phyloP scores from a whole-genome alignment of 768 basidiomycete species.

The Heimioporus sp. region DNA sequence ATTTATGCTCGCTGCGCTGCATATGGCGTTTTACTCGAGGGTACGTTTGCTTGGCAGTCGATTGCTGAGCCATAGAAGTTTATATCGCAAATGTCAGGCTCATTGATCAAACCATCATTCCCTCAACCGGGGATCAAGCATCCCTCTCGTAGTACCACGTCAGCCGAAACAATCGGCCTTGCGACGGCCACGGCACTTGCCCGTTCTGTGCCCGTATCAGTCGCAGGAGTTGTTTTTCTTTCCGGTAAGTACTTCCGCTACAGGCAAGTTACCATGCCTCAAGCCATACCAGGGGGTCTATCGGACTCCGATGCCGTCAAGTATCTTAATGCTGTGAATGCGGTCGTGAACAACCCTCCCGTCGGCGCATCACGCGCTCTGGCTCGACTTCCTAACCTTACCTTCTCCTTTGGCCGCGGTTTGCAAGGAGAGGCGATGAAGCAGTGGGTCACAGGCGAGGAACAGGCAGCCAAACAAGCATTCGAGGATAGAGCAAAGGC shows the following conservation, averaged over 20 bases:
- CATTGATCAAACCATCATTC: slow-evolving; percentile 52
- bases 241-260: slow-evolving; percentile 35
- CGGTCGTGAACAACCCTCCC: slow-evolving; percentile 34
- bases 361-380: slow-evolving; percentile 31
- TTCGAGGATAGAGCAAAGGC: slow-evolving; percentile 43
- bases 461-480: slow-evolving; percentile 36
- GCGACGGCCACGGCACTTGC: slow-evolving; percentile 46
- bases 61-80: not conserved
- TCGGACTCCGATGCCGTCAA: slow-evolving; percentile 38
- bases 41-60: slow-evolving; percentile 21
- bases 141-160: slow-evolving; percentile 34
- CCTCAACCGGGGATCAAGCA: slow-evolving; percentile 47
- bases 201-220: slow-evolving; percentile 43
- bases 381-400: slow-evolving; percentile 40
- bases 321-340: slow-evolving; percentile 43
- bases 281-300: slow-evolving; percentile 37
- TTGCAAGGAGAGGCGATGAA: slow-evolving; percentile 50
- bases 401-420: slow-evolving; percentile 51
- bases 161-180: slow-evolving; percentile 41
- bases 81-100: slow-evolving; percentile 29
- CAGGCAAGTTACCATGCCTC: not conserved
- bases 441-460: slow-evolving; percentile 46
- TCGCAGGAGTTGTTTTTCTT: slow-evolving; percentile 49
- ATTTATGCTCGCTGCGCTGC: slow-evolving; percentile 45
- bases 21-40: slow-evolving; percentile 50